These are phyloP conservation scores for Epichloe hybrida DNA, from an alignment of 2,329 filamentous ascomycete species.

Conservation along the genomic window DNA sequence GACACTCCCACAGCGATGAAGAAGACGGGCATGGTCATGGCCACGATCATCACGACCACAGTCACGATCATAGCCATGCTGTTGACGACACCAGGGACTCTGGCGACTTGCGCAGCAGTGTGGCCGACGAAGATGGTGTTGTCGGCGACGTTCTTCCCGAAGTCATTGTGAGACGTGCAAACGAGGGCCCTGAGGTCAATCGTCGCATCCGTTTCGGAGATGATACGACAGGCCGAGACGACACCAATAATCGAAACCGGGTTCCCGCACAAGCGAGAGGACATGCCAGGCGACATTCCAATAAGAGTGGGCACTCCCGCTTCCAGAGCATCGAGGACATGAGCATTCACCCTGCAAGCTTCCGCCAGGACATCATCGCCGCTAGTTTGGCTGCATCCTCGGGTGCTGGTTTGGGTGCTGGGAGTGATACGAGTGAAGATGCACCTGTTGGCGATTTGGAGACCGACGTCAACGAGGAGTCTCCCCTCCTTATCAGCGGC, in stretches of 20 bases:
- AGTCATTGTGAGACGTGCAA: constrained; percentile 40
- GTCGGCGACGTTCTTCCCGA: constrained; percentile 51
- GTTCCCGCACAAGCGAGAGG: constrained; percentile 22
- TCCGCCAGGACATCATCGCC: constrained; percentile 84
- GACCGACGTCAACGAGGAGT: constrained; percentile 28
- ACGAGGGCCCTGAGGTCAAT: constrained; percentile 19
- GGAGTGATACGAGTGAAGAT: constrained; percentile 38
- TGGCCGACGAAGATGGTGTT: constrained; percentile 44
- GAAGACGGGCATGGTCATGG: constrained; percentile 40
- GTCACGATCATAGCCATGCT: constrained; percentile 22
- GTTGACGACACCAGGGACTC: constrained; percentile 39
- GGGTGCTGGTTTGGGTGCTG: constrained; percentile 40
- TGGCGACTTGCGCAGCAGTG: constrained; percentile 22
- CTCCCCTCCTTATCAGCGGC: constrained; percentile 27
- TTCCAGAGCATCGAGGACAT: constrained; percentile 58
- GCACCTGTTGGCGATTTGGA: constrained; percentile 29
- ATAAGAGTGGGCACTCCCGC: constrained; percentile 41
- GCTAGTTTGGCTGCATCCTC: constrained; percentile 45
- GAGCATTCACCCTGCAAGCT: constrained; percentile 77
- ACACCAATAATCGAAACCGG: constrained; percentile 17
- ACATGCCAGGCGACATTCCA: constrained; percentile 30
- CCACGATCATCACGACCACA: constrained; percentile 29
- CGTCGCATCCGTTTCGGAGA: constrained; percentile 29
- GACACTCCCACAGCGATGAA: constrained; percentile 59
- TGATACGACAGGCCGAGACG: constrained; percentile 13